Base-by-base conservation (phyloP, 176 grass and related monocot species). In the Aegilops speltoides region DNA sequence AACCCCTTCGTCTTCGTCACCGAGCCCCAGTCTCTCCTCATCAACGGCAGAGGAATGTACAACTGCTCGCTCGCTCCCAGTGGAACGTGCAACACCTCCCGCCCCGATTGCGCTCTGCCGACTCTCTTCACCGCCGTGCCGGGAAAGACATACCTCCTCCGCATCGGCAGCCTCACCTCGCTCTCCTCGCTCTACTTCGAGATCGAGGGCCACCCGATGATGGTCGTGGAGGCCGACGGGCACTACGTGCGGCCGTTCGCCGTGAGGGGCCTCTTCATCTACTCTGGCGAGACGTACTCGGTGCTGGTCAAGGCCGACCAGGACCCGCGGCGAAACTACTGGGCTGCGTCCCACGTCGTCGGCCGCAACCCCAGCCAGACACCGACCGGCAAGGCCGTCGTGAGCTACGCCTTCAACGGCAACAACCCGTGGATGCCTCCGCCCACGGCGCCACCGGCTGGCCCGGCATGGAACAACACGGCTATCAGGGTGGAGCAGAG, bases 231-330 rank as follows among this genome's bases (percentile, higher is more conserved):
- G 63, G 95, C 89, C 0, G 89, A 98, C 63, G n/a, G 93, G 4
- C 66, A 92, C 85, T 95, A 95, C 23, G 93, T 98, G 5, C 71
- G 76, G 4, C 95, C 95, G 1, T 81, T 87, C 8, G 66, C 60
- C 0, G 85, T 93, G 1, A 86, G 68, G 48, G 91, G 82, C 75
- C 87, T 91, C 33, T 91, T 88, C 70, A 75, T 97, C 77, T 95
- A 97, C 87, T 95, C 95, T 5, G 95, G 95, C 4, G 91, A 97
- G 85, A 95, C 95, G 3, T 97, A 97, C 79, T 95, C 87, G 0
- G 85, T 97, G 1, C 64, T 97, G 11, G 15, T 97, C 50, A 95
- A 23, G 60, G 93, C 93, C 5, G 85, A 95, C 75, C 89, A 90
- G 70, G 83, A 95, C 40, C 87, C 92, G 13, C 84, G 82, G 10